Evolutionary conservation across 495 filamentous ascomycete species (phyloP).

Genomic region (Lichenothelia convexa): DNA sequence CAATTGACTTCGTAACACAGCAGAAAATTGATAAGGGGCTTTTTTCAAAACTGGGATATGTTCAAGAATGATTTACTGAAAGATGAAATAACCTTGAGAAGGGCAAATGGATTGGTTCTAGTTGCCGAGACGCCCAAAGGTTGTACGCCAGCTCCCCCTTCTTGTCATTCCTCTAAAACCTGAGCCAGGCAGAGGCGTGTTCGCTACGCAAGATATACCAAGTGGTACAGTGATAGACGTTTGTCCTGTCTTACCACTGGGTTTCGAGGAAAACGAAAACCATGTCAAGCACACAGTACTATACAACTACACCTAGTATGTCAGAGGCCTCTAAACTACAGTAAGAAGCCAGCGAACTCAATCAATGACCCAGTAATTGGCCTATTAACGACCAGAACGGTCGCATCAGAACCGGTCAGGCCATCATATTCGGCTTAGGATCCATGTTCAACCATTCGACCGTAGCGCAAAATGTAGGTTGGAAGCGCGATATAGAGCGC

Average conservation of each 20-base stretch:
- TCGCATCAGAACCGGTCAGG: constrained; percentile 22
- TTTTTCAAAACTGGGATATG: too few species aligned
- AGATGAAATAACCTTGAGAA: constrained; percentile 3
- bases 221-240: constrained; percentile 32
- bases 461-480: constrained; percentile 32
- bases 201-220: constrained; percentile 27
- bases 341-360: neutral
- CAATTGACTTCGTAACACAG: too few species aligned
- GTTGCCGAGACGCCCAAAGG: constrained; percentile 17
- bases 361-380: constrained; percentile 20
- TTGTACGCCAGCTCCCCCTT: constrained; percentile 1
- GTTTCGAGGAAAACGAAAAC: constrained; percentile 25
- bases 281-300: constrained; percentile 31
- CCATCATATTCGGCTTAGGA: constrained; percentile 36
- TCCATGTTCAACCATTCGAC: constrained; percentile 40
- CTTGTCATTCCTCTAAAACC: neutral
- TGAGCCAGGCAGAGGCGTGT: constrained; percentile 37
- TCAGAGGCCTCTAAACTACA: neutral
- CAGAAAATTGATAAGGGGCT: too few species aligned
- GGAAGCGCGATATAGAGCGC: constrained; percentile 27
- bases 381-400: constrained; percentile 11
- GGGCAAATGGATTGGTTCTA: constrained; percentile 7
- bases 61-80: too few species aligned
- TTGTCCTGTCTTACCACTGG: constrained; percentile 33
- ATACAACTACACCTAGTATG: constrained; percentile 39